Evolutionary conservation across 306 rosid genomes (phyloP).

Genomic region (Prunus dulcis): DNA sequence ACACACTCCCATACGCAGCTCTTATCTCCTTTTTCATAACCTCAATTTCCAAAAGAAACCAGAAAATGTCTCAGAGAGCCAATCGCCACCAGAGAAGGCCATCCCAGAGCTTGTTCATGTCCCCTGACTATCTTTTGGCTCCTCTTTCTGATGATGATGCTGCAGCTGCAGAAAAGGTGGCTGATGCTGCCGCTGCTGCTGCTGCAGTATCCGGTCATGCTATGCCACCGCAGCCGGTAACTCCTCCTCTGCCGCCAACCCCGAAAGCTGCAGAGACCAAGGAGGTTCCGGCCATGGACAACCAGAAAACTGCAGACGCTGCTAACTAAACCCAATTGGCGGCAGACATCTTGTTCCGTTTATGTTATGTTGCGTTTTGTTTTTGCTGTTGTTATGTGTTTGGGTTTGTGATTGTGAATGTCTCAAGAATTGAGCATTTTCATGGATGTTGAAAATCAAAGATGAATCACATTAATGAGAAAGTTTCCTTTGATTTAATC

Average conservation of each 20-base stretch:
- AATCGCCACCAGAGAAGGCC: constrained; percentile 44
- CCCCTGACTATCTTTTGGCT: constrained; percentile 24
- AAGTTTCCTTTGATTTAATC: background rate
- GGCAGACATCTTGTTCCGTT: background rate
- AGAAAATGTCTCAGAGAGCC: constrained; percentile 31
- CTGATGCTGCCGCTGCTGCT: background rate
- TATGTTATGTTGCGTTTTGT: background rate
- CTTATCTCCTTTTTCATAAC: background rate
- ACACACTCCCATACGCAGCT: constrained; percentile 1
- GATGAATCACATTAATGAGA: background rate
- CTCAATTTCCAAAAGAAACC: background rate
- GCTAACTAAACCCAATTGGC: constrained; percentile 4
- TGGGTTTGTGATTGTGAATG: background rate
- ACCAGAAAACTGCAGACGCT: background rate
- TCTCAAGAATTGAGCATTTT: constrained; percentile 10
- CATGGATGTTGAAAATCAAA: background rate
- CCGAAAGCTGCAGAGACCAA: background rate
- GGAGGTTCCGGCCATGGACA: constrained; percentile 5
- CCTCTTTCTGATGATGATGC: constrained; percentile 10
- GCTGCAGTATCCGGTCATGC: background rate
- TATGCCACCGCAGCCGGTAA: background rate
- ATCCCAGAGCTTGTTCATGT: constrained; percentile 32
- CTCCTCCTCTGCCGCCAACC: constrained; percentile 12
- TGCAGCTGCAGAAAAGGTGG: constrained; percentile 2
- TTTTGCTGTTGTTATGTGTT: background rate